Evolutionary conservation across 1,284 basidiomycete species (phyloP).

Genomic region (Malassezia furfur): DNA sequence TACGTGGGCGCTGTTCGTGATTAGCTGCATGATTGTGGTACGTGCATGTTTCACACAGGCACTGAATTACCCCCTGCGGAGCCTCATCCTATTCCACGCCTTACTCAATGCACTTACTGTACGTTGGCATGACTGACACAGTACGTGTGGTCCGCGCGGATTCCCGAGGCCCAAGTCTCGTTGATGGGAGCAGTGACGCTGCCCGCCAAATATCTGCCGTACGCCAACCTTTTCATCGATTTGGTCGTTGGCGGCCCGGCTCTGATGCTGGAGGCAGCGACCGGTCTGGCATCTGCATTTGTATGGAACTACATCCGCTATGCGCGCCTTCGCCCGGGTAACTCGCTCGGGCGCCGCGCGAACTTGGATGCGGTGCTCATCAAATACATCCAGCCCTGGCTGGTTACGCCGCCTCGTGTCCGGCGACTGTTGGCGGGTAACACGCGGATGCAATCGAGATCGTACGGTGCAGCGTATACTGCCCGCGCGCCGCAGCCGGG

Average conservation of each 20-base stretch:
- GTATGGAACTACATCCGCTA: conserved; percentile 5
- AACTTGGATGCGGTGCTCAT: not conserved
- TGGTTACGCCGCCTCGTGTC: not conserved
- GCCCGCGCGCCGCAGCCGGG: not conserved
- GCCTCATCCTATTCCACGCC: conserved; percentile 58
- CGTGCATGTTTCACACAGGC: conserved; percentile 44
- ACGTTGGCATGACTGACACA: not conserved
- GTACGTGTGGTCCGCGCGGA: conserved; percentile 31
- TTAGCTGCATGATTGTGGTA: conserved; percentile 25
- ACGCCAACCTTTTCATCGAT: conserved; percentile 62
- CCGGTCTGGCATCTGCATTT: conserved; percentile 53
- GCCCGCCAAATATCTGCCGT: conserved; percentile 63
- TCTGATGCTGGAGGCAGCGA: conserved; percentile 56
- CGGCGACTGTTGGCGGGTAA: not conserved
- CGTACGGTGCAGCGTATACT: not conserved
- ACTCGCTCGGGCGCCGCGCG: not conserved
- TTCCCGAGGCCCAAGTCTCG: conserved; percentile 22
- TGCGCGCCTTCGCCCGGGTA: not conserved
- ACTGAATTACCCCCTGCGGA: conserved; percentile 60
- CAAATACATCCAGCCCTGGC: conserved; percentile 1
- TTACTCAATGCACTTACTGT: conserved; percentile 57
- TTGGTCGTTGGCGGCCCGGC: conserved; percentile 59
- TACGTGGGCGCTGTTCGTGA: conserved; percentile 32
- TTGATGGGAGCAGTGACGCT: conserved; percentile 36
- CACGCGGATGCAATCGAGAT: not conserved